Percentiles rank a stretch among this genome's conserved stretches.
phyloP scores from a whole-genome alignment of 306 rosid species.

The Quercus cerris region DNA sequence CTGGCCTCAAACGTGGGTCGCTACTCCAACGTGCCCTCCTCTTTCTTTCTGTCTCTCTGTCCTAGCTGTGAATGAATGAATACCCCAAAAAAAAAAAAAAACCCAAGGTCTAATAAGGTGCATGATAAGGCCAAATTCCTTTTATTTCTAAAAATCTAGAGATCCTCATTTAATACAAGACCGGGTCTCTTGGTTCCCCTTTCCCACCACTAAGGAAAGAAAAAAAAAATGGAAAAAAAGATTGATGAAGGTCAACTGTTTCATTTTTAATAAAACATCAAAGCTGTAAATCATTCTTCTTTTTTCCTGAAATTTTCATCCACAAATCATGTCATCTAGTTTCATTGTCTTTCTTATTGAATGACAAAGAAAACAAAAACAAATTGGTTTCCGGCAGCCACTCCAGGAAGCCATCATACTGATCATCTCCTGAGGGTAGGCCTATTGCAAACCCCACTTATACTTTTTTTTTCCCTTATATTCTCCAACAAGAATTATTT shows the following conservation, averaged over 20 bases:
- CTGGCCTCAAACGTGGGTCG: conserved; percentile 4
- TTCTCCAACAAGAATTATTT: not conserved
- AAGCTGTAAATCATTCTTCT: conserved; percentile 1
- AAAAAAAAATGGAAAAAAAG: not conserved
- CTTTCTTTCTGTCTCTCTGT: not conserved
- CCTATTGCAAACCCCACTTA: not conserved
- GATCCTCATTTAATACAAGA: conserved; percentile 36
- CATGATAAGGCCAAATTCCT: conserved; percentile 4
- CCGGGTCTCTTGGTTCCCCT: conserved; percentile 49
- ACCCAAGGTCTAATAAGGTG: not conserved
- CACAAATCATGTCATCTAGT: not conserved
- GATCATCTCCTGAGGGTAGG: conserved; percentile 36
- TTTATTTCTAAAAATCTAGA: conserved; percentile 47
- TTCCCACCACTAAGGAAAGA: conserved; percentile 19
- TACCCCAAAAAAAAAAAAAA: not conserved
- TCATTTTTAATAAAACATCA: conserved; percentile 13
- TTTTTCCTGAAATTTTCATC: conserved; percentile 6
- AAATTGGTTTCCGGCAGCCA: conserved; percentile 12
- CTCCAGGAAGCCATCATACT: conserved; percentile 38
- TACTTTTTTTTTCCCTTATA: not conserved
- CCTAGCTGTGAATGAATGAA: not conserved
- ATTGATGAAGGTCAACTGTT: not conserved
- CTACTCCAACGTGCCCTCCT: not conserved
- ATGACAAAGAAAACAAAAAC: conserved; percentile 3
- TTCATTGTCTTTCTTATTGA: conserved; percentile 5